Evolutionary conservation across 306 rosid species (phyloP), one percentile per base, ranked within the genome.

Genomic region (Medicago ruthenica): DNA sequence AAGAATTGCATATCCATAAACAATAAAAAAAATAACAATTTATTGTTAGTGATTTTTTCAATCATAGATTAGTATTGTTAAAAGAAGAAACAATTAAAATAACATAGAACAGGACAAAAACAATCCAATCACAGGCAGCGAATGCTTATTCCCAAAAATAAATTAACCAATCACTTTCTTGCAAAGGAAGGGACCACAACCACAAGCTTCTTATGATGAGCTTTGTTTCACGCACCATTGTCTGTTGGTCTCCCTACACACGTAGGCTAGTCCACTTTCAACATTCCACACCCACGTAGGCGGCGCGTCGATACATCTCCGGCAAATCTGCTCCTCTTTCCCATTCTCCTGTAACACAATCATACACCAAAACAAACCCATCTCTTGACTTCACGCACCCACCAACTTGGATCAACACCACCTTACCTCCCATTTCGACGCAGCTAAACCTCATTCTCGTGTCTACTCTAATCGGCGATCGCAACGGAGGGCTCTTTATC

Each of bases 251-350:
- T 40, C 74, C 24, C 83, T 61, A 78, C 80, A 69, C 14, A 10
- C 61, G 5, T n/a, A 31, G 0, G 36, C 6, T 5, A 22, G 8
- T 34, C 48, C 15, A 42, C 48, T 42, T 42, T 16, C 47, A 74
- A 74, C 92, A 85, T 75, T 89, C 91, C n/a, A 86, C 91, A 40
- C 89, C 71, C 37, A 91, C 91, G 22, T 83, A 89, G 16, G 89
- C 81, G 78, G 97, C 87, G 87, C 94, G 94, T 84, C 88, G 86
- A 11, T 81, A 85, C 8, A 81, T 75, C 73, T 85, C 91, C 18
- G 95, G 92, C 71, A 87, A 69, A 45, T 89, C 85, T 17, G 81
- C 75, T 51, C 63, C 92, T 77, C 83, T 77, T 2, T 79, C 24
- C 97, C 97, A 89, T 50, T 89, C 91, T 48, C 80, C 87, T 20